phyloP scores from a whole-genome alignment of 208 protist genomes.

The Leishmania guyanensis region DNA sequence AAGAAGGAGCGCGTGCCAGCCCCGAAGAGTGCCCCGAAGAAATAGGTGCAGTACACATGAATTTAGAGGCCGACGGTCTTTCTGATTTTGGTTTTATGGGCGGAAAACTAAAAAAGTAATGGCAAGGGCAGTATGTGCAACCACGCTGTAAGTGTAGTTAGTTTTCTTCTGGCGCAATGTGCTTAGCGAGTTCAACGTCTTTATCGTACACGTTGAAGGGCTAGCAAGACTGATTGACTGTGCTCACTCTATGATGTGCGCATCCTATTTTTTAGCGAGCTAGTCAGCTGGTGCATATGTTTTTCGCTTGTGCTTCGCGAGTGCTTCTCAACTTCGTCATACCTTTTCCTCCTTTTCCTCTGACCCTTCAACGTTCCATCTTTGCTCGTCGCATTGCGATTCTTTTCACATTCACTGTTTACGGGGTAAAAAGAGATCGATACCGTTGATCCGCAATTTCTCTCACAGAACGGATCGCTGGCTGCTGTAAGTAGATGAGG shows the following conservation, averaged over 20 bases:
- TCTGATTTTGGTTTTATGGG: conserved; percentile 35
- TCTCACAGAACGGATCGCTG: not conserved
- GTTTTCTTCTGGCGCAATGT: not conserved
- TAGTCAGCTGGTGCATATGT: not conserved
- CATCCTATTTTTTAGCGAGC: not conserved
- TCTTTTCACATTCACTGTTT: not conserved
- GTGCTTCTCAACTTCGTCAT: too few relatives aligned
- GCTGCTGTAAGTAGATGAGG: not conserved
- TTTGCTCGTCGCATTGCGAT: not conserved
- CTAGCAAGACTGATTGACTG: not conserved
- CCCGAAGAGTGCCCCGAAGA: conserved; percentile 83
- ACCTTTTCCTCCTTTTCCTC: not conserved
- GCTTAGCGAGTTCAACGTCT: not conserved
- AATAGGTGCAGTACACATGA: conserved; percentile 40
- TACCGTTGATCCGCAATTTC: not conserved
- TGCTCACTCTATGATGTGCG: not conserved
- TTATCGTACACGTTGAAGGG: not conserved
- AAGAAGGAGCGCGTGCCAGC: conserved; percentile 83
- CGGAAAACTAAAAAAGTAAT: conserved; percentile 9
- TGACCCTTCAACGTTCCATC: too few relatives aligned
- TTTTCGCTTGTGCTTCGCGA: not conserved
- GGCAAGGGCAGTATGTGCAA: not conserved
- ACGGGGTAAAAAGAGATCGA: not conserved
- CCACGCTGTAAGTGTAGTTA: not conserved
- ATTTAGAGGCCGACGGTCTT: conserved; percentile 16